Evolutionary conservation across 176 grass and related monocot genomes (phyloP).

Genomic region (Phyllostachys edulis): DNA sequence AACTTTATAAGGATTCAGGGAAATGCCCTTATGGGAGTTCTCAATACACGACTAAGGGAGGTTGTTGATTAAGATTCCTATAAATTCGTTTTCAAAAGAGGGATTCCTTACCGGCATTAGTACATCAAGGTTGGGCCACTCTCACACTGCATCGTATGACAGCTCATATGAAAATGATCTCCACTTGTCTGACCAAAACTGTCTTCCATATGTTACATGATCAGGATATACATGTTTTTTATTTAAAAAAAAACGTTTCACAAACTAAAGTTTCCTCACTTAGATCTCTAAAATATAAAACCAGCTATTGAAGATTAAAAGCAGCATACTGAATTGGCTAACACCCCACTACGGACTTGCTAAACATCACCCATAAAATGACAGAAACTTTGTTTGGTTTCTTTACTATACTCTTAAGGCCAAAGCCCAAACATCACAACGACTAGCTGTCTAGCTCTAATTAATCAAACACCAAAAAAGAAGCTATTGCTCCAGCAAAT

Average conservation of each 20-base stretch:
- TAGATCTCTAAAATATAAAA: background rate
- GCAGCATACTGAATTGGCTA: background rate
- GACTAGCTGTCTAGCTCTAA: background rate
- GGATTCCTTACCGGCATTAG: background rate
- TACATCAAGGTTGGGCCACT: background rate
- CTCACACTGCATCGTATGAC: background rate
- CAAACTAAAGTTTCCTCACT: background rate
- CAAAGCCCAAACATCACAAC: background rate
- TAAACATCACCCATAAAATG: background rate
- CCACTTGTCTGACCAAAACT: background rate
- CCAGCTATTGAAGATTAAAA: background rate
- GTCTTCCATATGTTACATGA: background rate
- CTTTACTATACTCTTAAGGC: background rate
- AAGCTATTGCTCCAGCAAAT: conserved; percentile 6
- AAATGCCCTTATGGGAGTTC: too few relatives aligned
- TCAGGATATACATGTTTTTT: background rate
- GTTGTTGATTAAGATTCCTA: too few relatives aligned
- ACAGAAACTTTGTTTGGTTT: background rate
- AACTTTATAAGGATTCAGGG: too few relatives aligned
- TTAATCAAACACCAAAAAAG: conserved; percentile 2
- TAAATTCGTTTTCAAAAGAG: too few relatives aligned
- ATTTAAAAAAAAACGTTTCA: background rate
- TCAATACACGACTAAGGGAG: too few relatives aligned
- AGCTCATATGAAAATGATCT: background rate
- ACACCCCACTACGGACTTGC: background rate